These are phyloP conservation scores for Cutaneotrichosporon spelunceum DNA, from an alignment of 1,284 basidiomycete species.

Conservation along the genomic window DNA sequence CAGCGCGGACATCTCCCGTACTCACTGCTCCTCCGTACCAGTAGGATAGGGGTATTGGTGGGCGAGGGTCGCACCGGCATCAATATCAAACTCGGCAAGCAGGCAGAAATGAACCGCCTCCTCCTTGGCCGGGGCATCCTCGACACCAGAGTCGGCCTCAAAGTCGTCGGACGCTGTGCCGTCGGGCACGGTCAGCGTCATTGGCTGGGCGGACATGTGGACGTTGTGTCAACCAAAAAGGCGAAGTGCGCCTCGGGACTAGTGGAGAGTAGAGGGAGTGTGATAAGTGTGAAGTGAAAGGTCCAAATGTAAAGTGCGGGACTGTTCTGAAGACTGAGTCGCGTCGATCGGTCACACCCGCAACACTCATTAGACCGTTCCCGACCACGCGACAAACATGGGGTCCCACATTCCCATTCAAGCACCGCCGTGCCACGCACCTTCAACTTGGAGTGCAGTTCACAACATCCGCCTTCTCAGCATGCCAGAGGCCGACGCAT, in stretches of 20 bases:
- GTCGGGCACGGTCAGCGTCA: neutral
- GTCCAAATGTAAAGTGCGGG: neutral
- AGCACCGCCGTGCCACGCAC: too few species aligned
- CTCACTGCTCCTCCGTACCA: conserved; percentile 85
- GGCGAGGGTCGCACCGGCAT: conserved; percentile 81
- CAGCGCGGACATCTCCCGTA: conserved; percentile 9
- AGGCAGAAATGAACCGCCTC: conserved; percentile 87
- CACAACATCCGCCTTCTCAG: neutral
- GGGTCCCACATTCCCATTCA: neutral
- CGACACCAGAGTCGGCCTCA: conserved; percentile 17
- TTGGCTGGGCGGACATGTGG: conserved; percentile 9
- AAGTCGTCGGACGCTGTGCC: conserved; percentile 18
- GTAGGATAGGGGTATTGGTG: conserved; percentile 91
- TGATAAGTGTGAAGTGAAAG: neutral
- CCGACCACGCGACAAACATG: neutral
- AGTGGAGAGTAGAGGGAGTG: too few species aligned
- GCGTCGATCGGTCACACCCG: neutral
- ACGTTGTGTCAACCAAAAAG: neutral
- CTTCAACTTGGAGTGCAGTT: neutral
- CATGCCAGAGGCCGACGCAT: conserved; percentile 4
- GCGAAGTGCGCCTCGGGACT: neutral
- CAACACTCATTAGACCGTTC: neutral
- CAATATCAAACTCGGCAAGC: conserved; percentile 93
- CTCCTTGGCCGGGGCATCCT: conserved; percentile 24
- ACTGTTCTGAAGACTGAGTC: neutral